Evolutionary conservation across 2,329 filamentous ascomycete genomes (phyloP).

Genomic region (Penicillium sp.): DNA sequence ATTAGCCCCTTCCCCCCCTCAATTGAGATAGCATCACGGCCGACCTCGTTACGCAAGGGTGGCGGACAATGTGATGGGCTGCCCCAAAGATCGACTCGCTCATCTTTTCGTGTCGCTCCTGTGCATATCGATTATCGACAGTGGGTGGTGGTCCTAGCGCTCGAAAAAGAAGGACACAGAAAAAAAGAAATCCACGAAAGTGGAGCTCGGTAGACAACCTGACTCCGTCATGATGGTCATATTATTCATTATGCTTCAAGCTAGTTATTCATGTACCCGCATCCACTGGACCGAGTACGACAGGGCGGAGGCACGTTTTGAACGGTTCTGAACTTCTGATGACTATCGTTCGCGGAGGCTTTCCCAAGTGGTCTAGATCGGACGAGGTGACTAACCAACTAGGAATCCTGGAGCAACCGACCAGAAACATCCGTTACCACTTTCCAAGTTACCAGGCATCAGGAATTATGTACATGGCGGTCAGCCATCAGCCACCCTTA

Average conservation of each 20-base stretch:
- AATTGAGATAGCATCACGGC: slow-evolving; percentile 7
- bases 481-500: slow-evolving; percentile 1
- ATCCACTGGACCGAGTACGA: slow-evolving; percentile 3
- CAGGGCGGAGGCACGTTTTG: background rate
- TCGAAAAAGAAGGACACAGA: background rate
- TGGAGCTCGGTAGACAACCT: slow-evolving; percentile 19
- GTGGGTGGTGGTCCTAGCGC: slow-evolving; percentile 10
- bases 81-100: slow-evolving; percentile 13
- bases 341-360: slow-evolving; percentile 15
- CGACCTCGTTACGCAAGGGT: slow-evolving; percentile 28
- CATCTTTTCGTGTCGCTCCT: slow-evolving; percentile 19
- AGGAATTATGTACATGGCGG: background rate
- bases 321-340: background rate
- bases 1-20: background rate
- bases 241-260: background rate
- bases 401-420: background rate
- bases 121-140: slow-evolving; percentile 15
- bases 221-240: slow-evolving; percentile 21
- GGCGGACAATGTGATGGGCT: slow-evolving; percentile 27
- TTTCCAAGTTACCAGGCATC: background rate
- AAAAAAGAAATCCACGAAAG: slow-evolving; percentile 3
- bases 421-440: background rate
- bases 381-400: background rate
- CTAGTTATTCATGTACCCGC: slow-evolving; percentile 1
- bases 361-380: slow-evolving; percentile 22